Evolutionary conservation across 2,329 filamentous ascomycete species (phyloP).

Genomic region (Neofusicoccum parvum): DNA sequence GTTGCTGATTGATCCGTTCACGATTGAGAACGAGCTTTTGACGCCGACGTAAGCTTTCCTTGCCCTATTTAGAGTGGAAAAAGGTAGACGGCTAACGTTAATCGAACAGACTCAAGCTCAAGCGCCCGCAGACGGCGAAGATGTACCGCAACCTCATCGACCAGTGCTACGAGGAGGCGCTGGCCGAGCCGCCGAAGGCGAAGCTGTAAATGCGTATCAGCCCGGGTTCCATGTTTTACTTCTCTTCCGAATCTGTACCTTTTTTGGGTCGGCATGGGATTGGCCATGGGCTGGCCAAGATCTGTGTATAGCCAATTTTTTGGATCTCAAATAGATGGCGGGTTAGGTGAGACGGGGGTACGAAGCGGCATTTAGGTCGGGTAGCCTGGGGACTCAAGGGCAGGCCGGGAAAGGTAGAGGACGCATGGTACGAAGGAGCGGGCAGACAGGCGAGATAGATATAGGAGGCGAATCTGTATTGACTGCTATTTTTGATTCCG

Average conservation of each 20-base stretch:
- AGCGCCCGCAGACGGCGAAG: constrained; percentile 69
- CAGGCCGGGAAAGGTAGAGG: too few relatives aligned
- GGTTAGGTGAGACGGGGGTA: too few relatives aligned
- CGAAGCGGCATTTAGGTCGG: too few relatives aligned
- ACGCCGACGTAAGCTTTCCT: constrained; percentile 75
- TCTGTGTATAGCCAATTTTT: too few relatives aligned
- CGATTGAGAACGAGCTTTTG: constrained; percentile 85
- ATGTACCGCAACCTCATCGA: constrained; percentile 61
- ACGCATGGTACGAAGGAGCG: too few relatives aligned
- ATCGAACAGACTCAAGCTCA: constrained; percentile 64
- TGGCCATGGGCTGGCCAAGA: too few relatives aligned
- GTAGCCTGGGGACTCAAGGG: too few relatives aligned
- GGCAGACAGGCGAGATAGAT: too few relatives aligned
- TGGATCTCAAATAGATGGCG: too few relatives aligned
- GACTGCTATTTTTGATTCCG: too few relatives aligned
- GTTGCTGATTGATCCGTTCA: constrained; percentile 86
- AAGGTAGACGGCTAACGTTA: constrained; percentile 25
- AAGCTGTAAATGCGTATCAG: constrained; percentile 47
- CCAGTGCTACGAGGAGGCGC: constrained; percentile 61
- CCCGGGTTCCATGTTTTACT: neutral
- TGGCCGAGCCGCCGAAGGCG: constrained; percentile 44
- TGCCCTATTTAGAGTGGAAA: neutral
- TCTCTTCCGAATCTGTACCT: neutral
- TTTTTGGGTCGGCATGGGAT: neutral
- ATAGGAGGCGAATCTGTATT: too few relatives aligned